Evolutionary conservation across 768 basidiomycete genomes (phyloP).

Genomic region (Cytidiella melzeri): DNA sequence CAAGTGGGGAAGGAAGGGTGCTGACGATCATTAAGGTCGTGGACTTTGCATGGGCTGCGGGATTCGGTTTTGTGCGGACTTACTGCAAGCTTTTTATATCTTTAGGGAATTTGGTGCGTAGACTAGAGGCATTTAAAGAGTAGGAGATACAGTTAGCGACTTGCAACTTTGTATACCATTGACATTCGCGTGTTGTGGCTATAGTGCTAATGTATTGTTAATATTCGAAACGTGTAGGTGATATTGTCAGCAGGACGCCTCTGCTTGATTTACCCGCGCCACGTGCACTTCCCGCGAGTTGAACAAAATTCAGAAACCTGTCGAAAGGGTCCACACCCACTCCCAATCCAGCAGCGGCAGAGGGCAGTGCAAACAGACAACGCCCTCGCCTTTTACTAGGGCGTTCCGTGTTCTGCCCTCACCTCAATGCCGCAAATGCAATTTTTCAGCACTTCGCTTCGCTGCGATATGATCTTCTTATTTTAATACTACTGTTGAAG

Average conservation of each 20-base stretch:
- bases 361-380: constrained; percentile 46
- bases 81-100: too few relatives aligned
- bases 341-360: constrained; percentile 27
- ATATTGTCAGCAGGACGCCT: too few relatives aligned
- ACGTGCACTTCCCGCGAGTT: constrained; percentile 10
- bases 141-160: too few relatives aligned
- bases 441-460: constrained; percentile 38
- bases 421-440: constrained; percentile 39
- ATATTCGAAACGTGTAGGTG: too few relatives aligned
- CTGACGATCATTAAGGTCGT: constrained; percentile 54
- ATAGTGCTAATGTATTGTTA: too few relatives aligned
- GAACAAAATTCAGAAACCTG: constrained; percentile 12
- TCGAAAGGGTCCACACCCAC: neutral
- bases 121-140: too few relatives aligned
- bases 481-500: neutral
- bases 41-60: neutral
- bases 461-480: neutral
- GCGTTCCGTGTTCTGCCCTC: constrained; percentile 48
- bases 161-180: too few relatives aligned
- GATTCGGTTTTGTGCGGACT: neutral
- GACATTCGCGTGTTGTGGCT: too few relatives aligned
- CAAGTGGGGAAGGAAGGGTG: constrained; percentile 51
- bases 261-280: too few relatives aligned
- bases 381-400: constrained; percentile 62
- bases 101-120: too few relatives aligned